phyloP scores from a whole-genome alignment of 2,329 filamentous ascomycete genomes.

The Ciborinia camelliae region DNA sequence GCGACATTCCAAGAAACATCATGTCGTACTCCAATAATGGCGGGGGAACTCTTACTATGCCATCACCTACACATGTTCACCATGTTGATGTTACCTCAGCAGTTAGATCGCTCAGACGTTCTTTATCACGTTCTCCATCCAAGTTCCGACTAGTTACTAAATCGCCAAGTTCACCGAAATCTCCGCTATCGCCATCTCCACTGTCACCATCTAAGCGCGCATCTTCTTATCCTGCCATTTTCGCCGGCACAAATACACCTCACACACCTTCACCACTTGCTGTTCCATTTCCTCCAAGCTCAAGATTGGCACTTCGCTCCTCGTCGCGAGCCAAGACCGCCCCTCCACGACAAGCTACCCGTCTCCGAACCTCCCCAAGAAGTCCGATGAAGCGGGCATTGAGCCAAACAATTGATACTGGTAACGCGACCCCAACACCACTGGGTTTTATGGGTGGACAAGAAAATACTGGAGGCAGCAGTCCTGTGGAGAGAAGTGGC shows the following conservation, averaged over 20 bases:
- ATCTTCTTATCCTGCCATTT: conserved; percentile 50
- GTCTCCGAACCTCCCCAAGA: conserved; percentile 68
- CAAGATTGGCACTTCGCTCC: conserved; percentile 64
- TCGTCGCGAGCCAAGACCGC: conserved; percentile 58
- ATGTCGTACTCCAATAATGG: conserved; percentile 59
- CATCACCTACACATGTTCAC: conserved; percentile 79
- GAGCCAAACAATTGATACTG: conserved; percentile 61
- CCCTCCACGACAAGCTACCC: conserved; percentile 54
- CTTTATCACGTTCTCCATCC: conserved; percentile 89
- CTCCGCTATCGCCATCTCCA: conserved; percentile 57
- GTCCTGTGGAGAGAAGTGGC: conserved; percentile 47
- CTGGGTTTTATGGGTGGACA: conserved; percentile 37
- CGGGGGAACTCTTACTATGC: conserved; percentile 78
- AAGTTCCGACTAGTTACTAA: conserved; percentile 68
- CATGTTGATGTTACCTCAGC: conserved; percentile 79
- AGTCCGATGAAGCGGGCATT: conserved; percentile 79
- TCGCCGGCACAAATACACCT: conserved; percentile 35
- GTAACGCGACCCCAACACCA: conserved; percentile 56
- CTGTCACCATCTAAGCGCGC: conserved; percentile 46
- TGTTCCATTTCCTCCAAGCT: conserved; percentile 63
- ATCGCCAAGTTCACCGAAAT: conserved; percentile 43
- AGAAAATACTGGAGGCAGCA: conserved; percentile 43
- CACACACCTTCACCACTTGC: conserved; percentile 52
- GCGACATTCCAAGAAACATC: conserved; percentile 30
- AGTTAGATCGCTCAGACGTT: conserved; percentile 79